Evolutionary conservation across 805 yeast species (phyloP).

Genomic region (Kodamaea laetipori): DNA sequence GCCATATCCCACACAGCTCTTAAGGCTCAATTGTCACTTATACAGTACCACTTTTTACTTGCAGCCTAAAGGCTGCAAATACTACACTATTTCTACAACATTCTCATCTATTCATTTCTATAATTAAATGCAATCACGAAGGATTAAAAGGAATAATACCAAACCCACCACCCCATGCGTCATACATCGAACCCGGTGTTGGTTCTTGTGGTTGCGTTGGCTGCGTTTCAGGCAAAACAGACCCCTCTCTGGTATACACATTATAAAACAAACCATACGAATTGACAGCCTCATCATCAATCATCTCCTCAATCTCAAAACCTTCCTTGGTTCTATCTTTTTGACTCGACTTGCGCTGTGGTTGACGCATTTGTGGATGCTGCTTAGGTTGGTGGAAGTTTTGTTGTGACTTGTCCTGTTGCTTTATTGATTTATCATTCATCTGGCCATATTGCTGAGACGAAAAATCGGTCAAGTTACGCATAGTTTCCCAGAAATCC

Average conservation of each 20-base stretch:
- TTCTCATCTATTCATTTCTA: slow-evolving; percentile 1
- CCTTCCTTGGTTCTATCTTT: slow-evolving; percentile 6
- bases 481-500: slow-evolving; percentile 73
- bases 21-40: no score
- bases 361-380: not conserved
- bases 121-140: slow-evolving; percentile 19
- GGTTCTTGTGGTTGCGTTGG: slow-evolving; percentile 11
- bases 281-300: slow-evolving; percentile 37
- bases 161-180: slow-evolving; percentile 35
- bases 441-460: slow-evolving; percentile 18
- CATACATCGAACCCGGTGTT: slow-evolving; percentile 24
- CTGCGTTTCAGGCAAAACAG: slow-evolving; percentile 23
- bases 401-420: not conserved
- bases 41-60: no score
- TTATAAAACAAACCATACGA: slow-evolving; percentile 43
- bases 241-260: slow-evolving; percentile 37
- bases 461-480: slow-evolving; percentile 49
- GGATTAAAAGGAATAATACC: slow-evolving; percentile 49
- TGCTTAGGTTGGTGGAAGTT: slow-evolving; percentile 8
- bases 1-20: no score
- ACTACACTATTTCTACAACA: no score
- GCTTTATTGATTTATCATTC: not conserved
- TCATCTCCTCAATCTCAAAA: slow-evolving; percentile 27
- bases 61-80: no score
- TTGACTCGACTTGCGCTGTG: not conserved